Conservation (phyloP, 2,329 filamentous ascomycete species). For the Penicillium hordei region DNA sequence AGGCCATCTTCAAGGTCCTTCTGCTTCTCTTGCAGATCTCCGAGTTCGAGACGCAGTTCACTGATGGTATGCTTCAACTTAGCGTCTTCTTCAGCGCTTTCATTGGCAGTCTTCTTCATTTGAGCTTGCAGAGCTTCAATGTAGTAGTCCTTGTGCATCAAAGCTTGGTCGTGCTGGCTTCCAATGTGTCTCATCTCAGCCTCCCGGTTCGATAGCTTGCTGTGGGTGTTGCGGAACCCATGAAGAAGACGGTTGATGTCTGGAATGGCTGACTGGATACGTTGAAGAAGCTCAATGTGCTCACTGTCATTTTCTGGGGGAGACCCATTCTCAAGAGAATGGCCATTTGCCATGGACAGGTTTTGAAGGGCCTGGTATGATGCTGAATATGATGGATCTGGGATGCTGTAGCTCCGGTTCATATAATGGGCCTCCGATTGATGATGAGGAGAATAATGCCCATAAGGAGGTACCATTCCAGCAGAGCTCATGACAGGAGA, state of each 20-base stretch:
- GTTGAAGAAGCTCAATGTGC: constrained; percentile 42
- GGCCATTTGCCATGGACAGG: constrained; percentile 22
- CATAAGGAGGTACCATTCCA: constrained; percentile 37
- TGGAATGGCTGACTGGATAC: constrained; percentile 49
- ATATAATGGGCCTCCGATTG: constrained; percentile 30
- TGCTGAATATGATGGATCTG: constrained; percentile 28
- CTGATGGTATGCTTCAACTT: constrained; percentile 46
- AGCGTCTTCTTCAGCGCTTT: constrained; percentile 51
- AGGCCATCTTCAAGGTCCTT: constrained; percentile 53
- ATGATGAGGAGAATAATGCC: constrained; percentile 29
- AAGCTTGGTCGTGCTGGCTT: constrained; percentile 51
- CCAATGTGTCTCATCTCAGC: constrained; percentile 51
- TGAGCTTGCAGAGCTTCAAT: constrained; percentile 54
- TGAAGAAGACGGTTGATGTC: constrained; percentile 46
- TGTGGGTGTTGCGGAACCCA: constrained; percentile 53
- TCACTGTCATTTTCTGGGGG: constrained; percentile 36
- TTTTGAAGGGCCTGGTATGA: constrained; percentile 36
- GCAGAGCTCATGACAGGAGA: constrained; percentile 39
- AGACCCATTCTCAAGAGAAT: constrained; percentile 33
- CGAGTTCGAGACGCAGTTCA: constrained; percentile 53
- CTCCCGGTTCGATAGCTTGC: constrained; percentile 51
- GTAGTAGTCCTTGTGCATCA: constrained; percentile 55
- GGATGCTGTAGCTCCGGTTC: constrained; percentile 32
- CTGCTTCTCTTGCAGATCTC: constrained; percentile 52
- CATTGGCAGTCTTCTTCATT: constrained; percentile 50